Evolutionary conservation across 768 basidiomycete species (phyloP), one percentile per base, ranked within the genome.

Genomic region (Amanita polypyramis): DNA sequence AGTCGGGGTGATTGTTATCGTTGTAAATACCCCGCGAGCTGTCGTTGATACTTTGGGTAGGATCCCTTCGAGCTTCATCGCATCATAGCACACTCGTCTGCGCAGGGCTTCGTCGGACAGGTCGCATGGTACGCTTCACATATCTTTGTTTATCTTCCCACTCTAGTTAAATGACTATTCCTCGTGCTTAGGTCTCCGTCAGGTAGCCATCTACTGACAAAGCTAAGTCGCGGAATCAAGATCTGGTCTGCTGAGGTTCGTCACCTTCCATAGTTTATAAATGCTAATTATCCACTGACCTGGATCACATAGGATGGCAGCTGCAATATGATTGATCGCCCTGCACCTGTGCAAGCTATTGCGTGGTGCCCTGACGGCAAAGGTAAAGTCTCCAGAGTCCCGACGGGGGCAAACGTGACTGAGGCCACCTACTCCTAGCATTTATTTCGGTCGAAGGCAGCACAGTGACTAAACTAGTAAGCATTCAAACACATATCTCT

Each of bases 371-470:
- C 84, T 9, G 69, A 67, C 46, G 77, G 81, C 33, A 69, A 78
- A 64, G 71, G 82, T 82, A 51, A 51, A 60, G 45, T 17, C 10
- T 12, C 48, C 30, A 7, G 10, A 23, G 17, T 35, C 29, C 20
- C 14, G 9, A 23, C 27, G 4, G n/a, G 25, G 2, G 9, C 4
- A 27, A 39, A 29, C 2, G 51, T 15, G 19, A 41, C n/a, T 45
- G 21, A 17, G 20, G 34, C 12, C 14, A 21, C 50, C 19, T 32
- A n/a, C n/a, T 53, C 20, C 21, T 49, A 83, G 83, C 75, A 6
- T 85, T 88, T 68, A 61, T 86, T 48, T 82, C 81, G 10, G 79
- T 86, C 12, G 84, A 87, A 60, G 77, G 74, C 15, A 76, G 71
- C 47, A 66, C 69, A 52, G 79, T 84, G 9, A 67, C 68, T 2